Percentiles rank a stretch among this genome's conserved stretches.
Conservation (phyloP, 2,329 filamentous ascomycete species). For the Diaporthe batatas region DNA sequence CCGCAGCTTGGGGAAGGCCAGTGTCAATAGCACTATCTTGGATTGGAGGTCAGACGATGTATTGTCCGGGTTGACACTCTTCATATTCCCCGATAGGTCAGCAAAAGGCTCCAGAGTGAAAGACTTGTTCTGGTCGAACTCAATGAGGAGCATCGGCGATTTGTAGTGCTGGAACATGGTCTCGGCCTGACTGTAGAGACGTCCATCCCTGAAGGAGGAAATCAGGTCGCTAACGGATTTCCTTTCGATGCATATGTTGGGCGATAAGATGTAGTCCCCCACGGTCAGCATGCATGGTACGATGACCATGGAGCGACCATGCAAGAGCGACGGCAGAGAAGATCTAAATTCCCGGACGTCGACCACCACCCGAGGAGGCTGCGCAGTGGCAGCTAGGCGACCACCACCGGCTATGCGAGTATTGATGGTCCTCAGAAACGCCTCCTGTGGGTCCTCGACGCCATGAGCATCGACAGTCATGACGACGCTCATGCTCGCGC, state of each 20-base stretch:
- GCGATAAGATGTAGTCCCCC: constrained; percentile 94
- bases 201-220: constrained; percentile 90
- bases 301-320: constrained; percentile 88
- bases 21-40: constrained; percentile 90
- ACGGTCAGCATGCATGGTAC: constrained; percentile 97
- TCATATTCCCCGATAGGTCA: constrained; percentile 72
- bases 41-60: constrained; percentile 83
- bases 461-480: constrained; percentile 79
- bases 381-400: constrained; percentile 82
- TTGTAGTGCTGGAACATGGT: constrained; percentile 96
- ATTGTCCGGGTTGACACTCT: constrained; percentile 71
- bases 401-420: constrained; percentile 96
- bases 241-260: constrained; percentile 91
- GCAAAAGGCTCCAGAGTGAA: constrained; percentile 92
- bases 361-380: constrained; percentile 91
- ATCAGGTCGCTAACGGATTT: constrained; percentile 95
- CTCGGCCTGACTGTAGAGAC: constrained; percentile 92
- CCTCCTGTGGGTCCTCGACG: constrained; percentile 86
- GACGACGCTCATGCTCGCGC: constrained; percentile 91
- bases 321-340: constrained; percentile 88
- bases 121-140: constrained; percentile 97
- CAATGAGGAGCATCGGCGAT: constrained; percentile 90
- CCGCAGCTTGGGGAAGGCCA: constrained; percentile 89
- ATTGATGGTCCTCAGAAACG: constrained; percentile 94
- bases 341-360: constrained; percentile 97